Conservation (phyloP, 2,329 filamentous ascomycete species). For the Colletotrichum sojae region DNA sequence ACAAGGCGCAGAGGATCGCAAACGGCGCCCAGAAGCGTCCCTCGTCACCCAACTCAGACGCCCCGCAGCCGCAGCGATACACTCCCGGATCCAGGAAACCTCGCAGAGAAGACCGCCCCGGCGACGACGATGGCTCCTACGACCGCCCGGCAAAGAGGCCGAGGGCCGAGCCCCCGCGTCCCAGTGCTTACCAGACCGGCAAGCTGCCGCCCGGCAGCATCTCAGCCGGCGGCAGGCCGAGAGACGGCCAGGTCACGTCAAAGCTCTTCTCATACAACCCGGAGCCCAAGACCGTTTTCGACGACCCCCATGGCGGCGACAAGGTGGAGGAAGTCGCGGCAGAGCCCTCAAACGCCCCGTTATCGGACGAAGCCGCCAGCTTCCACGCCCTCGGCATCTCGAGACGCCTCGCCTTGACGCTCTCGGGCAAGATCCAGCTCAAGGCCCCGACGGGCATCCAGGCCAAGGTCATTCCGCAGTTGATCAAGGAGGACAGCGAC, state of each 20-base stretch:
- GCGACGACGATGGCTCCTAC: slow-evolving; percentile 47
- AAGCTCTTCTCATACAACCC: slow-evolving; percentile 95
- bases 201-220: slow-evolving; percentile 55
- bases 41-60: slow-evolving; percentile 45
- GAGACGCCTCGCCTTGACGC: slow-evolving; percentile 82
- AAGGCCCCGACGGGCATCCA: slow-evolving; percentile 96
- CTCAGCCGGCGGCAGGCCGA: slow-evolving; percentile 43
- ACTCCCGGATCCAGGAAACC: slow-evolving; percentile 35
- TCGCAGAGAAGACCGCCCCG: slow-evolving; percentile 43
- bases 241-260: slow-evolving; percentile 78
- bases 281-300: slow-evolving; percentile 73
- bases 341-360: slow-evolving; percentile 90
- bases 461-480: slow-evolving; percentile 85
- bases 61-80: slow-evolving; percentile 32
- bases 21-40: slow-evolving; percentile 50
- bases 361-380: slow-evolving; percentile 85
- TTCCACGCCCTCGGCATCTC: slow-evolving; percentile 91
- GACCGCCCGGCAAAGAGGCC: slow-evolving; percentile 62
- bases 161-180: slow-evolving; percentile 49
- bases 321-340: slow-evolving; percentile 63
- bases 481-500: slow-evolving; percentile 86
- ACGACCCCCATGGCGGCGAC: slow-evolving; percentile 62
- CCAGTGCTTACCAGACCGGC: slow-evolving; percentile 52
- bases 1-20: slow-evolving; percentile 79
- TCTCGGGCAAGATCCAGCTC: slow-evolving; percentile 87